A percentile compares a stretch with the other conserved stretches of the same genome.
Conservation (phyloP, 176 grass and related monocot species). For the Neostapfia colusana region DNA sequence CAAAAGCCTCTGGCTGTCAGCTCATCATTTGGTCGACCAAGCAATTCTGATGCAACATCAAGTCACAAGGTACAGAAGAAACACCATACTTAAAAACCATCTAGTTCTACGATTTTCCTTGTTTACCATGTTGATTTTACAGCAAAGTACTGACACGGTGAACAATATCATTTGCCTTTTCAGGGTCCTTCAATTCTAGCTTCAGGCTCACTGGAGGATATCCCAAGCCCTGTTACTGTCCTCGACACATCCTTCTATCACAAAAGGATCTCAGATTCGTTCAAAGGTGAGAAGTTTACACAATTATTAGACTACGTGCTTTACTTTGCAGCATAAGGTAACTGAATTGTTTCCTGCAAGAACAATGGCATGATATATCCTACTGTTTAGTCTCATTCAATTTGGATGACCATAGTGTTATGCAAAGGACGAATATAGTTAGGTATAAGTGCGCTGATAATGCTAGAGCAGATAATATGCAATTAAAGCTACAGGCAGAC, state of each 20-base stretch:
- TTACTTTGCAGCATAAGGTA: slow-evolving; percentile 23
- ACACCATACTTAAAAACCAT: not conserved
- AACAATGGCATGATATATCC: slow-evolving; percentile 25
- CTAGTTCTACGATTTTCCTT: not conserved
- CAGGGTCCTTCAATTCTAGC: slow-evolving; percentile 42
- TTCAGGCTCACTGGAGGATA: slow-evolving; percentile 45
- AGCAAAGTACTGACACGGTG: not conserved
- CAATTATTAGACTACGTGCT: slow-evolving; percentile 17
- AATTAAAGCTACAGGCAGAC: slow-evolving; percentile 65
- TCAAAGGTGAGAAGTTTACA: slow-evolving; percentile 68
- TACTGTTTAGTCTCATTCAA: slow-evolving; percentile 44
- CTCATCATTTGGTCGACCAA: slow-evolving; percentile 43
- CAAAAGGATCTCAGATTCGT: slow-evolving; percentile 62
- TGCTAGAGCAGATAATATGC: slow-evolving; percentile 63
- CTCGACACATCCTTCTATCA: slow-evolving; percentile 79
- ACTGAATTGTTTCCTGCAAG: slow-evolving; percentile 26
- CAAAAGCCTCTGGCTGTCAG: slow-evolving; percentile 28
- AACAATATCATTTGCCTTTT: slow-evolving; percentile 20
- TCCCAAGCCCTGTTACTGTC: slow-evolving; percentile 72
- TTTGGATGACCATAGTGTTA: slow-evolving; percentile 50
- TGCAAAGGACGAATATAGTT: slow-evolving; percentile 64
- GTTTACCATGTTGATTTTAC: slow-evolving; percentile 3
- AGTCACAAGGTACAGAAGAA: slow-evolving; percentile 57
- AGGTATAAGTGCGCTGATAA: slow-evolving; percentile 61
- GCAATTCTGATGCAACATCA: slow-evolving; percentile 18